Conservation (phyloP, 768 basidiomycete species). For the Trametes punicea region DNA sequence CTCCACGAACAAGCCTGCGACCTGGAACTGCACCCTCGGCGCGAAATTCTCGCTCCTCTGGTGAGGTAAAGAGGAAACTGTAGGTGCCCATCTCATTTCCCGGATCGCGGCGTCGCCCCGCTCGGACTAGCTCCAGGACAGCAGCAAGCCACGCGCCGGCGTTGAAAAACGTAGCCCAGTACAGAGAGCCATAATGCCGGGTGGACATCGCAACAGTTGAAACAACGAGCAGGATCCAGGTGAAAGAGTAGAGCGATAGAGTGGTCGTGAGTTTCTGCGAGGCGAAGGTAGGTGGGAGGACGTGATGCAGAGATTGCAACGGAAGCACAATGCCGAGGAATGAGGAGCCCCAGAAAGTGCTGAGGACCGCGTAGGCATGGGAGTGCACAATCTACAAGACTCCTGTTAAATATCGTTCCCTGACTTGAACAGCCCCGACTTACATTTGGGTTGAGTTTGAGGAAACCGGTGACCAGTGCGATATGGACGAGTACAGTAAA, state of each 20-base stretch:
- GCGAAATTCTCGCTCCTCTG: neutral
- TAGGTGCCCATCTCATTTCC: slow-evolving; percentile 11
- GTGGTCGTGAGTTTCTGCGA: slow-evolving; percentile 51
- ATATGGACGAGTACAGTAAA: slow-evolving; percentile 45
- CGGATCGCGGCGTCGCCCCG: slow-evolving; percentile 33
- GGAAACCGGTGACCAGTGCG: slow-evolving; percentile 45
- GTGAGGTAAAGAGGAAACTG: slow-evolving; percentile 15
- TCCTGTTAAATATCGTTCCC: neutral
- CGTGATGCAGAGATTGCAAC: slow-evolving; percentile 30
- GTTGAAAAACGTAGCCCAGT: slow-evolving; percentile 58
- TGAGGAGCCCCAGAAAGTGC: slow-evolving; percentile 46
- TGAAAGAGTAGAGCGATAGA: slow-evolving; percentile 52
- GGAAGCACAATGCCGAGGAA: slow-evolving; percentile 49
- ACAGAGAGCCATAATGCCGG: slow-evolving; percentile 48
- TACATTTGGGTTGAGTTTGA: slow-evolving; percentile 64
- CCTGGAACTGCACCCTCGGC: slow-evolving; percentile 14
- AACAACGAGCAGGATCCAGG: slow-evolving; percentile 55
- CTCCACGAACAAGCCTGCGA: slow-evolving; percentile 23
- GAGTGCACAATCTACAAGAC: slow-evolving; percentile 57
- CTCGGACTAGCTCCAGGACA: slow-evolving; percentile 31
- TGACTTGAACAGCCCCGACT: slow-evolving; percentile 30
- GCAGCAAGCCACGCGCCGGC: slow-evolving; percentile 41
- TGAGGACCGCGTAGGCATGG: slow-evolving; percentile 47
- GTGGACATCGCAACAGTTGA: slow-evolving; percentile 45
- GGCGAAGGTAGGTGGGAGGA: slow-evolving; percentile 33